Base-by-base conservation (phyloP, 257 asterid genomes). In the Jacaranda copaia region DNA sequence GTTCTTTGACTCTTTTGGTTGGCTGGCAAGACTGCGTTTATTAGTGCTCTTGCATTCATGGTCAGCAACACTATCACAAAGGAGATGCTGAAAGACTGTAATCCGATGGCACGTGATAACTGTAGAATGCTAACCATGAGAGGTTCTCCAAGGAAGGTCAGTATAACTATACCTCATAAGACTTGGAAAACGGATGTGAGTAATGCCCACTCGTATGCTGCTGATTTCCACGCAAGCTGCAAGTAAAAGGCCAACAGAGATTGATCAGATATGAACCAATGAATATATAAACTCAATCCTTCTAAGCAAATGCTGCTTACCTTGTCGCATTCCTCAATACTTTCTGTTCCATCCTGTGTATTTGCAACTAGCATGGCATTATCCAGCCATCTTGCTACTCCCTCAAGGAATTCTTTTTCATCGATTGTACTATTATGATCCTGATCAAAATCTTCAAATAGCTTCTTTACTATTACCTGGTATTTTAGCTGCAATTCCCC, bases 61-160 rank as follows among this genome's bases (percentile, higher is more conserved):
- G 90, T 88, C 1, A 84, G 38, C 2, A 94, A 89, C 0, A 88
- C 88, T 10, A 84, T 79, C 19, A 88, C 89, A 43, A 88, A 90
- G 6, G 96, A 85, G 83, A 89, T 81, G 75, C 81, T 66, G 87
- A 88, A 88, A 43, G 94, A 76, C 3, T 92, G 88, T 40, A 85
- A 43, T 5, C 72, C 74, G 79, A 87, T 78, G 58, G 87, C 81
- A 39, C 52, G 74, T 5, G 94, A 88, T 62, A 90, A 56, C 51
- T 81, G 72, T 5, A 84, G 77, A 20, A 87, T 85, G 81, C 84
- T 81, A 0, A 11, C 20, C 85, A 84, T 83, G 9, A 88, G 80
- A 65, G 96, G 92, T 12, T 86, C 90, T 76, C 86, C 91, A 4
- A 86, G 76, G 56, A 88, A 78, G 15, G 90, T 90, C 53, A 87